A percentile compares a stretch with the other conserved stretches of the same genome.
phyloP scores from a whole-genome alignment of 1,139 yeast species.

The Kodamaea plutei region DNA sequence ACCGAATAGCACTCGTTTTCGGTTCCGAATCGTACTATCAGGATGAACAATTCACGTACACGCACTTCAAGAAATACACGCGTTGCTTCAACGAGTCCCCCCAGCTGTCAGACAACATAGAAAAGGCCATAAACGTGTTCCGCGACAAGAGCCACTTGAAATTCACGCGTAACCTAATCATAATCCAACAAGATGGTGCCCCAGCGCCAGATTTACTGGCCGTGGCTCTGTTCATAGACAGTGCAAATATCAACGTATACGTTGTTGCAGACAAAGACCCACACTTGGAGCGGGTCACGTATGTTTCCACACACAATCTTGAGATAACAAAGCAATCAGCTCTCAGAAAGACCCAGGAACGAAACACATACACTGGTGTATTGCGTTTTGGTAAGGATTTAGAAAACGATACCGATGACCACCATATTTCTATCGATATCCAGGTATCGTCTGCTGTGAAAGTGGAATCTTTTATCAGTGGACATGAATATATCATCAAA shows the following conservation, averaged over 20 bases:
- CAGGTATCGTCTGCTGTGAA: slow-evolving; percentile 67
- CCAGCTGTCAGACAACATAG: background rate
- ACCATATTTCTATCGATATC: slow-evolving; percentile 37
- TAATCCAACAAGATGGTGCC: slow-evolving; percentile 39
- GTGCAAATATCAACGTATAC: slow-evolving; percentile 22
- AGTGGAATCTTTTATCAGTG: slow-evolving; percentile 30
- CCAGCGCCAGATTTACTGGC: background rate
- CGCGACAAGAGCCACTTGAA: slow-evolving; percentile 26
- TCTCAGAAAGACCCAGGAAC: slow-evolving; percentile 35
- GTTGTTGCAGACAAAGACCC: slow-evolving; percentile 12
- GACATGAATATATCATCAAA: slow-evolving; percentile 29
- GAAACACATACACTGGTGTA: slow-evolving; percentile 32
- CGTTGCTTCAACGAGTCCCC: background rate
- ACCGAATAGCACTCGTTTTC: slow-evolving; percentile 44
- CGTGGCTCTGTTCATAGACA: slow-evolving; percentile 14
- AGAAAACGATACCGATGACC: slow-evolving; percentile 10
- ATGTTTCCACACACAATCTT: slow-evolving; percentile 1
- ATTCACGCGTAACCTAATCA: slow-evolving; percentile 37
- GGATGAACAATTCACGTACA: slow-evolving; percentile 24
- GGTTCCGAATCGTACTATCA: slow-evolving; percentile 18
- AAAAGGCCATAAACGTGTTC: slow-evolving; percentile 26
- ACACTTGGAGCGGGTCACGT: background rate
- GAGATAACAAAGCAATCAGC: slow-evolving; percentile 9
- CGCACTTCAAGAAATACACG: slow-evolving; percentile 14
- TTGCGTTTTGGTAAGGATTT: slow-evolving; percentile 36